A percentile compares a stretch with the other conserved stretches of the same genome.
Evolutionary conservation across 1,284 basidiomycete species (phyloP).

Genomic region (Ceratobasidium sp.): DNA sequence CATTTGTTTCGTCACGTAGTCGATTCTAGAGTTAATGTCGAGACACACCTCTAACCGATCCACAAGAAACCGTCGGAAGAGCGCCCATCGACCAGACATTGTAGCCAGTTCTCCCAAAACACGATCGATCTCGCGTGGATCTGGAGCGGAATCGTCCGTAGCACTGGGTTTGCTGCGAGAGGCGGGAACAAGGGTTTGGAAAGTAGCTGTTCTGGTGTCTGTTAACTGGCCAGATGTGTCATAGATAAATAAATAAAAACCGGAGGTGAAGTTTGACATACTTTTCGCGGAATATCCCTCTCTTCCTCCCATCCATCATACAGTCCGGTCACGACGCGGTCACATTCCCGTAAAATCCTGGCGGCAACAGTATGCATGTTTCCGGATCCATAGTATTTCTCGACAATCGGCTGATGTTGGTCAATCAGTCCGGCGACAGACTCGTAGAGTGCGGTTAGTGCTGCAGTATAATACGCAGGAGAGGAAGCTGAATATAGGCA

Average conservation of each 20-base stretch:
- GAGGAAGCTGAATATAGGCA: constrained; percentile 76
- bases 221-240: constrained; percentile 63
- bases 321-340: constrained; percentile 82
- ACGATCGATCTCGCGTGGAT: constrained; percentile 92
- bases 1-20: background rate
- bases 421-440: constrained; percentile 96
- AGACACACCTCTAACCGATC: constrained; percentile 73
- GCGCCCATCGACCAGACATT: constrained; percentile 91
- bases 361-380: constrained; percentile 88
- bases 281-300: constrained; percentile 79
- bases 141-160: constrained; percentile 75
- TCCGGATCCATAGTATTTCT: constrained; percentile 94
- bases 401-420: constrained; percentile 97
- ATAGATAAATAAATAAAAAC: no score
- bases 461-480: constrained; percentile 88
- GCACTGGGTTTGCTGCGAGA: constrained; percentile 61
- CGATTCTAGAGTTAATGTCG: background rate
- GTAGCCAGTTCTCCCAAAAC: constrained; percentile 88
- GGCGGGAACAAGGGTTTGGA: constrained; percentile 59
- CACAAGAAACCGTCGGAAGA: constrained; percentile 90
- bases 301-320: constrained; percentile 94
- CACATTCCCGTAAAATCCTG: constrained; percentile 87
- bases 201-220: constrained; percentile 64
- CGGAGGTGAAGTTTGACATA: no score
- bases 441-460: constrained; percentile 92